Conservation (phyloP, 306 rosid genomes). For the Crotalaria pallida region DNA sequence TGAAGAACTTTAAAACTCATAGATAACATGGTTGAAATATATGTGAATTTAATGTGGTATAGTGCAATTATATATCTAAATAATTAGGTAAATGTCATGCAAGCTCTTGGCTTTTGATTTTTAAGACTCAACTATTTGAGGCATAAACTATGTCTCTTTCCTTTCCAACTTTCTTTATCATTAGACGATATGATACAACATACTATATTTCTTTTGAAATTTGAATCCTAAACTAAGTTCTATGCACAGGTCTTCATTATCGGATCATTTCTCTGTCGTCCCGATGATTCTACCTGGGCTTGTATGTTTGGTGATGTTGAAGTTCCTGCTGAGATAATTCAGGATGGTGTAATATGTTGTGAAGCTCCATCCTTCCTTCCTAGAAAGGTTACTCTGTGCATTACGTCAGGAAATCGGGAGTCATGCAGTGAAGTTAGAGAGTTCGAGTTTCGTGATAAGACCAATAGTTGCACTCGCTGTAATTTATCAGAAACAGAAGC, state of each 20-base stretch:
- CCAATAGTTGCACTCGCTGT: constrained; percentile 35
- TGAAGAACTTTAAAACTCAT: neutral
- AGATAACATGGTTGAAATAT: constrained; percentile 13
- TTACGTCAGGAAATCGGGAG: constrained; percentile 73
- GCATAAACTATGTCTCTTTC: neutral
- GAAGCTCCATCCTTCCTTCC: constrained; percentile 70
- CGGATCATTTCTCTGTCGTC: constrained; percentile 77
- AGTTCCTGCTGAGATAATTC: constrained; percentile 80
- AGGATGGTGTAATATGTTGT: constrained; percentile 69
- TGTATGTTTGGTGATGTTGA: constrained; percentile 90
- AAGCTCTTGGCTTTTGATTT: constrained; percentile 9
- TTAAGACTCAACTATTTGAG: neutral
- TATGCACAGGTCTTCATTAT: constrained; percentile 63
- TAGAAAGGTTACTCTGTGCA: constrained; percentile 75
- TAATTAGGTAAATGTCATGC: constrained; percentile 5
- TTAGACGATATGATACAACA: constrained; percentile 12
- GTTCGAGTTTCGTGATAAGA: constrained; percentile 61
- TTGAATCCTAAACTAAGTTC: constrained; percentile 25
- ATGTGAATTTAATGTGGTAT: constrained; percentile 1
- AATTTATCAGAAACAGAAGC: constrained; percentile 42
- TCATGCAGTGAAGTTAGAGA: constrained; percentile 90
- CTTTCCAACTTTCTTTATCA: neutral
- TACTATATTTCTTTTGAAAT: constrained; percentile 3
- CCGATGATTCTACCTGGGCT: constrained; percentile 65
- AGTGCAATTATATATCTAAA: constrained; percentile 1